Base-by-base conservation (phyloP, 139 green algal species). In the Dunaliella primolecta region DNA sequence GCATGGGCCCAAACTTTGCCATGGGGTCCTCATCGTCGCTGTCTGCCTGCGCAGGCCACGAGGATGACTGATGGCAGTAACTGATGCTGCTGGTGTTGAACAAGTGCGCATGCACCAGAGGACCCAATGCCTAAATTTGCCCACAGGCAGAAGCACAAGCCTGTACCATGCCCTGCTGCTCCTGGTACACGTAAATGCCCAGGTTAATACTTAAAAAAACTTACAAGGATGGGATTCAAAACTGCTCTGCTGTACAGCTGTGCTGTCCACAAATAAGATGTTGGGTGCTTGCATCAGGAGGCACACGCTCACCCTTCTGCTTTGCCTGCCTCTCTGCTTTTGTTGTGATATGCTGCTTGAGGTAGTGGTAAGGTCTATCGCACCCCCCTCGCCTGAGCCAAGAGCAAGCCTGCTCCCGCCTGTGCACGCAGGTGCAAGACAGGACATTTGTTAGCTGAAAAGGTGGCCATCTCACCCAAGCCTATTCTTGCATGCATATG, bases 21-120 rank as follows among this genome's bases (percentile, higher is more conserved):
- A 83, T 83, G 78, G 78, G 78, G 37, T 83, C 78, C 38, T 83
- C 78, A 75, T 83, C 77, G 31, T 82, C 78, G 75, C 75, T 80
- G 70, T 83, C 78, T 23, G 33, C n/a, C 27, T 75, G 36, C 29
- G 36, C 37, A 37, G 23, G 27, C 70, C 77, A 34, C 35, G 38
- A 21, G 38, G 35, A 0, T 31, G 36, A 27, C 81, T 83, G 77
- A 31, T 72, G 34, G 70, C 2, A 75, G 32, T 7, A 29, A n/a
- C 46, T 30, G 15, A 15, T 31, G 46, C 27, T 15, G 55, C 7
- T 81, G 24, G 35, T 76, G 80, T 83, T 74, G 82, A 36, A 0
- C 35, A 56, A 24, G 57, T 55, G 36, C 24, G 36, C 2, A 2
- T 29, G 30, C 78, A 35, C 2, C 36, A 35, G 21, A 21, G 7